Evolutionary conservation across 805 yeast genomes (phyloP), one percentile per base, ranked within the genome.

Genomic region (Zygoascus flipseniorum): DNA sequence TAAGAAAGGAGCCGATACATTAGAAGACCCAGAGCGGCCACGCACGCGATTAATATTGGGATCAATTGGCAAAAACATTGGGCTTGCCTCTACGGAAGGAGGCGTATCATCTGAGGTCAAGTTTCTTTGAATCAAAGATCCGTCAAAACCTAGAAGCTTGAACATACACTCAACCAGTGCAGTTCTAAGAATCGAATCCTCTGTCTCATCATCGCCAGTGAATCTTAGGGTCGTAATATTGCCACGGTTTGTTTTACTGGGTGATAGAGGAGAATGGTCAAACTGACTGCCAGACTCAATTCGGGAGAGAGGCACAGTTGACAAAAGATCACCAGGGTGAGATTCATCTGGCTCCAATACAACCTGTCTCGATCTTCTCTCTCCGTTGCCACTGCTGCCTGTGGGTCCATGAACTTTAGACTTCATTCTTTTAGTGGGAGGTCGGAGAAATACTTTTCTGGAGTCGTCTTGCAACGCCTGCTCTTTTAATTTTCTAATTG

Each of bases 291-390:
- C 56, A 10, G 51, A 31, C 18, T 56, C 55, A 18, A 58, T 44
- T 16, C 56, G 61, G 61, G 56, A 67, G 57, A 55, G 63, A 0
- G 95, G 93, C 0, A 84, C 96, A 52, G 85, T 86, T 0, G 96
- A 85, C 10, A 89, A 69, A 50, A 89, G 72, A 64, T 89, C 96
- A 31, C 96, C 96, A 0, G 96, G 96, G 62, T 85, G 88, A 16
- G 82, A 71, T 3, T 78, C 69, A 47, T 60, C 62, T 14, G 68
- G 62, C 46, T 62, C 60, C 47, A 63, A 45, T 31, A 57, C 53
- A 13, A 58, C 66, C 43, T 60, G 65, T 9, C 59, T 54, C 0
- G 63, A 60, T 54, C 61, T 43, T 53, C 56, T 23, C 35, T 44
- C 42, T 43, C 23, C 14, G 58, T 48, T 16, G 6, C 31, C 5